These are phyloP conservation scores for Nakaseomyces bracarensis DNA, from an alignment of 1,139 yeast species.

Conservation along the genomic window DNA sequence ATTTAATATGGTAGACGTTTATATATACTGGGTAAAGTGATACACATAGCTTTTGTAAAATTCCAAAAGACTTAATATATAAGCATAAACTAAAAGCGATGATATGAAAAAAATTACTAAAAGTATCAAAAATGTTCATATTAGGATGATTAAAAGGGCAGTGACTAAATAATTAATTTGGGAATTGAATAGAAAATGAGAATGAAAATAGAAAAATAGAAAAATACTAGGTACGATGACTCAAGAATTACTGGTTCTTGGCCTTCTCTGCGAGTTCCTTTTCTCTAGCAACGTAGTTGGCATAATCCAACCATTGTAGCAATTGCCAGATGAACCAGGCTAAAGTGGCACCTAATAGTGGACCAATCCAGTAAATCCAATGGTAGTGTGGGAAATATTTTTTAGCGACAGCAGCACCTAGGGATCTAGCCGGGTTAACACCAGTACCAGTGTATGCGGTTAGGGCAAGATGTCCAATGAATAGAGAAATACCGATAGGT, in stretches of 20 bases:
- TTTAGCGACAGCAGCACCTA: conserved; percentile 76
- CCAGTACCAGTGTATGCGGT: conserved; percentile 90
- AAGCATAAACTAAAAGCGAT: no score
- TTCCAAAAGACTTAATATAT: no score
- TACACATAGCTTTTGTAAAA: no score
- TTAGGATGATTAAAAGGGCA: no score
- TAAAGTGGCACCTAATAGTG: conserved; percentile 58
- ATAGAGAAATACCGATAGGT: conserved; percentile 73
- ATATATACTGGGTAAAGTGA: no score
- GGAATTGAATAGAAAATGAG: background rate
- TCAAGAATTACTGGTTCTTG: background rate
- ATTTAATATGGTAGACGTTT: no score
- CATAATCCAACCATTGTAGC: conserved; percentile 59
- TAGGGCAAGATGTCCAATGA: conserved; percentile 74
- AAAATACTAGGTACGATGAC: background rate
- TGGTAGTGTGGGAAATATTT: conserved; percentile 68
- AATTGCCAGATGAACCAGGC: conserved; percentile 63
- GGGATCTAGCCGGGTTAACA: conserved; percentile 81
- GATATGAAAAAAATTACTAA: no score
- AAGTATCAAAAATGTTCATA: no score
- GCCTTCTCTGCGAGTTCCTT: conserved; percentile 8
- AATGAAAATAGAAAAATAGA: background rate
- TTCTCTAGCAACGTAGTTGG: conserved; percentile 31
- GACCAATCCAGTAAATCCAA: conserved; percentile 94
- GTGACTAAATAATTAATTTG: no score